These are phyloP conservation scores for Grosmannia clavigera DNA, from an alignment of 2,329 filamentous ascomycete species.

Conservation along the genomic window DNA sequence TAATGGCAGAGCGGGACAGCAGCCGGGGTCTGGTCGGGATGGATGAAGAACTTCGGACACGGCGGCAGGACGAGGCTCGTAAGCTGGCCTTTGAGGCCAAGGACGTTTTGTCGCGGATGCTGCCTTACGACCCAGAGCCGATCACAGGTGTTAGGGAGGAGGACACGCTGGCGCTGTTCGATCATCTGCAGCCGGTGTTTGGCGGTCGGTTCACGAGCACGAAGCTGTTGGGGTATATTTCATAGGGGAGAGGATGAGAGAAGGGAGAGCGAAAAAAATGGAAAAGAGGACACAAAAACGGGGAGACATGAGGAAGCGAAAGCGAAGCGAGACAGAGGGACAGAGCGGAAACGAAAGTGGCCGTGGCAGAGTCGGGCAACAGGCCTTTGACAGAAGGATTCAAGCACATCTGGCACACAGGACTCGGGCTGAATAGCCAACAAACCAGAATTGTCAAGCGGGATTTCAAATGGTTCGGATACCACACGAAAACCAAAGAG, in stretches of 20 bases:
- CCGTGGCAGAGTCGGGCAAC: no score
- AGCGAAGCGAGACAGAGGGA: no score
- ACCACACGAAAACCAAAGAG: no score
- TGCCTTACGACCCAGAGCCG: conserved; percentile 10
- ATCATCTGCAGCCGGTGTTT: conserved; percentile 12
- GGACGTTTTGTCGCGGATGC: conserved; percentile 12
- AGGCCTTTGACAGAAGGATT: no score
- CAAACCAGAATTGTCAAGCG: no score
- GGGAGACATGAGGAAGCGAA: no score
- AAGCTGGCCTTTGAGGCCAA: conserved; percentile 9
- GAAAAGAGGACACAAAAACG: no score
- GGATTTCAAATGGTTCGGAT: no score
- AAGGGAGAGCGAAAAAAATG: neutral
- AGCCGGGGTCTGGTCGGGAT: neutral
- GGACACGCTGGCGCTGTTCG: conserved; percentile 11
- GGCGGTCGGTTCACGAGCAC: conserved; percentile 11
- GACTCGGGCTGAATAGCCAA: no score
- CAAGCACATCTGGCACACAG: no score
- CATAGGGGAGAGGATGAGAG: neutral
- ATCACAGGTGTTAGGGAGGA: conserved; percentile 9
- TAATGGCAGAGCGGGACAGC: conserved; percentile 2
- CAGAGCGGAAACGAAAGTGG: no score
- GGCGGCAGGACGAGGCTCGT: conserved; percentile 1
- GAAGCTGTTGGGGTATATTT: conserved; percentile 9
- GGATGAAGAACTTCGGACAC: neutral